phyloP scores from a whole-genome alignment of 164 flowering plant species.

The Euptelea pleiosperma region DNA sequence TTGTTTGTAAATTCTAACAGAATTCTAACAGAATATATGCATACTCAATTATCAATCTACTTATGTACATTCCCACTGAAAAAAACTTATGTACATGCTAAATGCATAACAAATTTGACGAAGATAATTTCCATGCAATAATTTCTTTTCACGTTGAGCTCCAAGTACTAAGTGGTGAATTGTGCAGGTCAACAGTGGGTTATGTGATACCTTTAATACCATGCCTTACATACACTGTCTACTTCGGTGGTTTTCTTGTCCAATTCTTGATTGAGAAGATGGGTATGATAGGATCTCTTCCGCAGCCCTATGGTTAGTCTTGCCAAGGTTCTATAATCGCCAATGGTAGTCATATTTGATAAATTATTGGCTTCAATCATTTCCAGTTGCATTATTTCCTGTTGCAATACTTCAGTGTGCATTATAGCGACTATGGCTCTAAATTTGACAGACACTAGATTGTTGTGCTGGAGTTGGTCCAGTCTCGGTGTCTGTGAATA shows the following conservation, averaged over 20 bases:
- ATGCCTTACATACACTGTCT: slow-evolving; percentile 57
- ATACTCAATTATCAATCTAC: too few relatives aligned
- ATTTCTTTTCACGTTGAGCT: background rate
- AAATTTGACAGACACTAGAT: background rate
- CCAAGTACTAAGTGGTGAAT: slow-evolving; percentile 2
- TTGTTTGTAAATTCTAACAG: too few relatives aligned
- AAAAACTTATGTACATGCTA: too few relatives aligned
- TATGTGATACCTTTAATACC: slow-evolving; percentile 69
- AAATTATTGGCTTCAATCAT: background rate
- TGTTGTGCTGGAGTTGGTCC: too few relatives aligned
- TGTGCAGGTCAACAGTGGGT: slow-evolving; percentile 59
- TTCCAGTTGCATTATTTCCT: background rate
- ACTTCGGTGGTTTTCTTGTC: slow-evolving; percentile 80
- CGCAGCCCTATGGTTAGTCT: slow-evolving; percentile 90
- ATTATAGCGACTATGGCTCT: background rate
- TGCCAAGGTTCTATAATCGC: slow-evolving; percentile 5
- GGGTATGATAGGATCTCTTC: slow-evolving; percentile 97
- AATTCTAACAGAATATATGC: too few relatives aligned
- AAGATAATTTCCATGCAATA: too few relatives aligned
- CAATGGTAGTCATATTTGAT: slow-evolving; percentile 1
- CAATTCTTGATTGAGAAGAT: slow-evolving; percentile 92
- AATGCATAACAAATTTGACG: too few relatives aligned
- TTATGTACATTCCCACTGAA: too few relatives aligned
- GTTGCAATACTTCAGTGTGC: background rate
- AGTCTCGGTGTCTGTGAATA: too few relatives aligned